phyloP scores from a whole-genome alignment of 2,329 filamentous ascomycete genomes.

The Aureobasidium pullulans region DNA sequence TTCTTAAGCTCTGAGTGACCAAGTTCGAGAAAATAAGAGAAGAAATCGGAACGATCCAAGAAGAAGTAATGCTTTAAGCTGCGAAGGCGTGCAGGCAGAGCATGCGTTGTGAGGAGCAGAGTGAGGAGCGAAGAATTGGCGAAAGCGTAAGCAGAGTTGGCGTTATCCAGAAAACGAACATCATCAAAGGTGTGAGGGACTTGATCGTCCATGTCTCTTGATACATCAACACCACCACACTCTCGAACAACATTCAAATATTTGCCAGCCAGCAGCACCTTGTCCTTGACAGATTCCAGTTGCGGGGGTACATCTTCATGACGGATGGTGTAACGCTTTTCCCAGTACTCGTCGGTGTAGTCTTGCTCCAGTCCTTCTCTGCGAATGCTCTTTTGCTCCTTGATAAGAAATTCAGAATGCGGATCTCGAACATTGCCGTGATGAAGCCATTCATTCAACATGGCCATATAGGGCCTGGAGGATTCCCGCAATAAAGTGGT shows the following conservation, averaged over 20 bases:
- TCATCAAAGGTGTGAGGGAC: slow-evolving; percentile 90
- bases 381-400: slow-evolving; percentile 91
- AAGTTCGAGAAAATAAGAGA: slow-evolving; percentile 94
- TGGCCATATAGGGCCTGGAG: slow-evolving; percentile 90
- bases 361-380: slow-evolving; percentile 87
- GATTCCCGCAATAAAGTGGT: slow-evolving; percentile 79
- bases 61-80: slow-evolving; percentile 99
- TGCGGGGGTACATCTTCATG: slow-evolving; percentile 89
- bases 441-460: slow-evolving; percentile 98
- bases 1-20: slow-evolving; percentile 84
- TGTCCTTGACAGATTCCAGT: slow-evolving; percentile 82
- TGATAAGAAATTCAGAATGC: slow-evolving; percentile 87
- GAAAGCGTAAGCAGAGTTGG: slow-evolving; percentile 89
- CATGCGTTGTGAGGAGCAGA: slow-evolving; percentile 85
- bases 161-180: slow-evolving; percentile 83
- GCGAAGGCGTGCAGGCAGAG: slow-evolving; percentile 74
- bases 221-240: slow-evolving; percentile 79
- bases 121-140: slow-evolving; percentile 91
- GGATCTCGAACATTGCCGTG: slow-evolving; percentile 92
- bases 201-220: slow-evolving; percentile 63
- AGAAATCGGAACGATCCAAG: slow-evolving; percentile 94
- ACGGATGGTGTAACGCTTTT: slow-evolving; percentile 90
- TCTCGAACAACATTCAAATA: slow-evolving; percentile 97
- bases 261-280: slow-evolving; percentile 90
- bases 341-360: slow-evolving; percentile 99